Conservation (phyloP, 768 basidiomycete genomes). For the Phanerochaete sordida region DNA sequence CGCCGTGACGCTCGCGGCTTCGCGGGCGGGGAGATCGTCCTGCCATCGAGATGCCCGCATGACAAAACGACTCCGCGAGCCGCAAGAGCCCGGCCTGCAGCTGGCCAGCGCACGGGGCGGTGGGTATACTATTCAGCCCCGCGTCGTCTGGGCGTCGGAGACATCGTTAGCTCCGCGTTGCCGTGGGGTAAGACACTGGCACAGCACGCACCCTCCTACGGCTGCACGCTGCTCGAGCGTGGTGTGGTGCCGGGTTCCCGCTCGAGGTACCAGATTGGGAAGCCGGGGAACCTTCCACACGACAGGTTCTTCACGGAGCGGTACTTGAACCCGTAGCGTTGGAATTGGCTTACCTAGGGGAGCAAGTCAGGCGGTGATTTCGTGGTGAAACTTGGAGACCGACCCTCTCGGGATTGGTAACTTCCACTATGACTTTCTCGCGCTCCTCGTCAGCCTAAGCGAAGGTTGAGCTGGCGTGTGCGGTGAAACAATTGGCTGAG, state of each 20-base stretch:
- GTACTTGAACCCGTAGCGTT: constrained; percentile 11
- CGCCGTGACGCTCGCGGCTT: background rate
- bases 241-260: constrained; percentile 4
- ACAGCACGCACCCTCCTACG: background rate
- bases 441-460: constrained; percentile 2
- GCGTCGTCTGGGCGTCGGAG: background rate
- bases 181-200: background rate
- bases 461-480: background rate
- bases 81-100: background rate
- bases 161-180: background rate
- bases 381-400: background rate
- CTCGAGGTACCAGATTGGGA: constrained; percentile 12
- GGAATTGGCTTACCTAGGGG: constrained; percentile 9
- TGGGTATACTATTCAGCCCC: background rate
- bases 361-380: background rate
- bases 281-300: constrained; percentile 7
- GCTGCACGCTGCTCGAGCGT: background rate
- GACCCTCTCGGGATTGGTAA: constrained; percentile 6
- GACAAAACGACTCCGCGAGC: background rate
- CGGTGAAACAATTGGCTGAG: background rate
- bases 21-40: background rate
- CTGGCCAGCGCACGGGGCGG: background rate
- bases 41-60: background rate
- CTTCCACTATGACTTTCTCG: constrained; percentile 1
- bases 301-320: constrained; percentile 14